Evolutionary conservation across 306 rosid species (phyloP), one percentile per base, ranked within the genome.

Genomic region (Dryas alaskensis): DNA sequence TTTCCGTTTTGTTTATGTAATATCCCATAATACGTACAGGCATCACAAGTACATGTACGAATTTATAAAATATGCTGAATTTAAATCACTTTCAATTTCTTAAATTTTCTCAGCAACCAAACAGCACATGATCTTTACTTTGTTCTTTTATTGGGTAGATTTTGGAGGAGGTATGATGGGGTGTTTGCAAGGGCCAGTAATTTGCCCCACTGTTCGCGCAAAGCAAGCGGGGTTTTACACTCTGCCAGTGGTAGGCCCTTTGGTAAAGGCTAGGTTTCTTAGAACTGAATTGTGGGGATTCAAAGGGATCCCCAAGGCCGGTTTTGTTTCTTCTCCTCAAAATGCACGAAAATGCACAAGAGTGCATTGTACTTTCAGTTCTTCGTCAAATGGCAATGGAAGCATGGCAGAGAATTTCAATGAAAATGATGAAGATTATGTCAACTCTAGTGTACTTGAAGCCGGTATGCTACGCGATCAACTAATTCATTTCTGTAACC

Each of bases 361-460:
- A 22, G 87, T 88, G 81, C 82, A 76, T 76, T 91, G 97, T 78
- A 83, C 82, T 81, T 89, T 81, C 79, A 86, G 82, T 73, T 88
- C 97, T 5, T 82, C 95, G 12, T 91, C 97, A 0, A 83, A 91
- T 67, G 97, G 86, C 16, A 90, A 84, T 4, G 98, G 98, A 81
- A 89, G 96, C 69, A 85, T 69, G 78, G 92, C 92, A 0, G 98
- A 89, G 74, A 91, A 84, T 80, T 94, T 94, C 80, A 79, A 92
- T 72, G 92, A 88, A 81, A 92, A 92, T 4, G 95, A 94, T 79
- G 96, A 84, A 68, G 97, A 94, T 69, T 94, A 94, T 73, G 93
- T 94, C 57, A 84, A 87, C 73, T 89, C 99, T 27, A 94, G 89
- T 60, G 88, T 94, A 68, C 76, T 89, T 53, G 99, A 94, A 83